These are phyloP conservation scores for Tylopilus rubrobrunneus DNA, from an alignment of 768 basidiomycete genomes.

Conservation along the genomic window DNA sequence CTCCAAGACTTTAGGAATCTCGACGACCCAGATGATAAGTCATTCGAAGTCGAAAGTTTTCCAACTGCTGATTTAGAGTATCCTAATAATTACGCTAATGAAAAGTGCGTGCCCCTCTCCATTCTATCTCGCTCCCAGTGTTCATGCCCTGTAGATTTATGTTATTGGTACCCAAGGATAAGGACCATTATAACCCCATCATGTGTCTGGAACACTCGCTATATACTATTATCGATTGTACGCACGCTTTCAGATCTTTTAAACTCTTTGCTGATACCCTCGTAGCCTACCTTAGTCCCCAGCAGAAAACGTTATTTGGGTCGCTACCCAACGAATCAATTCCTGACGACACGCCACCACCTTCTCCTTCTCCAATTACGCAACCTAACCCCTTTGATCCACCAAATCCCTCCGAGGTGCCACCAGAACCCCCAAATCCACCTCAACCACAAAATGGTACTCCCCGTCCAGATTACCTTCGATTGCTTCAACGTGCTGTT, in stretches of 20 bases:
- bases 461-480: constrained; percentile 40
- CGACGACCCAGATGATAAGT: constrained; percentile 54
- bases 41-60: constrained; percentile 59
- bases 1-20: constrained; percentile 66
- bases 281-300: constrained; percentile 62
- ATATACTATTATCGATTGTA: constrained; percentile 70
- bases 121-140: neutral
- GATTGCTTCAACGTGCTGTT: constrained; percentile 66
- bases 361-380: constrained; percentile 32
- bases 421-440: constrained; percentile 21
- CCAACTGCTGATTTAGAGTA: constrained; percentile 76
- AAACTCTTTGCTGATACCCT: constrained; percentile 8
- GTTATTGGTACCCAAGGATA: constrained; percentile 76
- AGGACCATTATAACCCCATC: constrained; percentile 84
- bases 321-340: constrained; percentile 47
- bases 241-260: constrained; percentile 22
- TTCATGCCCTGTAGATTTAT: constrained; percentile 50
- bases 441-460: constrained; percentile 19
- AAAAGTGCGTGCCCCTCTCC: constrained; percentile 45
- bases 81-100: constrained; percentile 64
- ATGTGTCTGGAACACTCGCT: constrained; percentile 72
- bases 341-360: constrained; percentile 29
- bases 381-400: constrained; percentile 31
- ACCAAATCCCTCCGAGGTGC: constrained; percentile 28
- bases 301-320: constrained; percentile 65